phyloP scores from a whole-genome alignment of 1,139 yeast species.

The Saccharomyces hybrid region DNA sequence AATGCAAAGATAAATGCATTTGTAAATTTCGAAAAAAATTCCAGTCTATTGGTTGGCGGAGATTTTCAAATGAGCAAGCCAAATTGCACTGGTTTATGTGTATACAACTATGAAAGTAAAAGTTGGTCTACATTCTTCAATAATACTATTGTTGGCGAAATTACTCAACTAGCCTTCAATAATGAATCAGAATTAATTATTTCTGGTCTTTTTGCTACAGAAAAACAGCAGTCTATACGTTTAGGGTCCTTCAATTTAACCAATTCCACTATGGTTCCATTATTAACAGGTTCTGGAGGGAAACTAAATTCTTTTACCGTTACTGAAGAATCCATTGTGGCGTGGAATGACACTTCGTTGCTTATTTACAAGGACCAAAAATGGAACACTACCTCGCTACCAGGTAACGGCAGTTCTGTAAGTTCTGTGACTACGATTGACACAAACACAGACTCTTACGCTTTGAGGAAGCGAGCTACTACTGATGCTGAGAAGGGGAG shows the following conservation, averaged over 20 bases:
- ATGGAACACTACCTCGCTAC: conserved; percentile 13
- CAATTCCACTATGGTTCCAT: conserved; percentile 5
- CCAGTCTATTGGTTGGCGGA: conserved; percentile 68
- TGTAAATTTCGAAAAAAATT: conserved; percentile 43
- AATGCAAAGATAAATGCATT: conserved; percentile 44
- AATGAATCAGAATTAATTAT: conserved; percentile 46
- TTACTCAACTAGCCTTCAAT: conserved; percentile 49
- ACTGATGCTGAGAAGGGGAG: conserved; percentile 25
- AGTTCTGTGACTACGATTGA: conserved; percentile 11
- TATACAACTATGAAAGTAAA: conserved; percentile 50
- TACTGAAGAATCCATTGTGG: conserved; percentile 11
- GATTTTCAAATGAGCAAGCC: conserved; percentile 55
- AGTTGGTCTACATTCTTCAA: conserved; percentile 45
- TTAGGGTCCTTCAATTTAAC: conserved; percentile 18
- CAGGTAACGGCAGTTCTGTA: conserved; percentile 8
- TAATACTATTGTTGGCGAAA: conserved; percentile 43
- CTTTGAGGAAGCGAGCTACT: conserved; percentile 8
- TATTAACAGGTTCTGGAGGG: conserved; percentile 8
- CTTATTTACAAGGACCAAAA: conserved; percentile 7
- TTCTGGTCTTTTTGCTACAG: conserved; percentile 47
- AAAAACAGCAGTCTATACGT: conserved; percentile 11
- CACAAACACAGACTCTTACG: conserved; percentile 32
- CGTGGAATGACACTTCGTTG: conserved; percentile 18
- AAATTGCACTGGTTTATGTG: conserved; percentile 57
- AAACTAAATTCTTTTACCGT: conserved; percentile 13